Conservation (phyloP, 331 rosid genomes). For the Saraca asoca region DNA sequence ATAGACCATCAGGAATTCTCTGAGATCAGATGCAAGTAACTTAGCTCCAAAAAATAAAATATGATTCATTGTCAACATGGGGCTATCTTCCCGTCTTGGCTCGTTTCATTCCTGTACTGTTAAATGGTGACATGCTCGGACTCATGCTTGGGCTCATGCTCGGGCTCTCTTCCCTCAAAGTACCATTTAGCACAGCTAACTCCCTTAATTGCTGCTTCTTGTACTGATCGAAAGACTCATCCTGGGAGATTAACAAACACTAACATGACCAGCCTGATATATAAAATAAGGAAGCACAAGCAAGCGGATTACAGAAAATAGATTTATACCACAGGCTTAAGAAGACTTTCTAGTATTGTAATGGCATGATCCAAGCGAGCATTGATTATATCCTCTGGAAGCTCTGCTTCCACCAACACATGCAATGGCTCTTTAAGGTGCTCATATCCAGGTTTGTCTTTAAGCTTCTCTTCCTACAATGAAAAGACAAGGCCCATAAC, state of each 20-base stretch:
- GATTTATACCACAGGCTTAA: constrained; percentile 87
- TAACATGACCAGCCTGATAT: neutral
- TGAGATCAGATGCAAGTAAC: constrained; percentile 39
- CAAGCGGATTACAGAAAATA: neutral
- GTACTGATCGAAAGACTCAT: constrained; percentile 83
- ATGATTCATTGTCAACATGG: constrained; percentile 18
- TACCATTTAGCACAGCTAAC: constrained; percentile 84
- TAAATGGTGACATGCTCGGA: constrained; percentile 92
- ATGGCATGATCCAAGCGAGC: constrained; percentile 85
- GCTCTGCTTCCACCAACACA: constrained; percentile 90
- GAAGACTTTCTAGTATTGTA: constrained; percentile 74
- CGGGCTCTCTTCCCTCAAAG: constrained; percentile 94
- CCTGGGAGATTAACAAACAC: constrained; percentile 47
- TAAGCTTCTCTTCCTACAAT: constrained; percentile 82
- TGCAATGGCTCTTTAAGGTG: constrained; percentile 92
- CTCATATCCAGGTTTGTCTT: constrained; percentile 87
- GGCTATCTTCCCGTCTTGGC: constrained; percentile 88
- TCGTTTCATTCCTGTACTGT: constrained; percentile 83
- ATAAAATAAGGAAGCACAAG: neutral
- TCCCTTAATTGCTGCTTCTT: constrained; percentile 92
- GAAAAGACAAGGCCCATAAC: constrained; percentile 13
- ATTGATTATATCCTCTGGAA: constrained; percentile 79
- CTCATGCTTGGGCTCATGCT: constrained; percentile 88
- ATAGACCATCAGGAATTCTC: constrained; percentile 35
- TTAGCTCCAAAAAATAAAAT: constrained; percentile 34